Base-by-base conservation (phyloP, 2,329 filamentous ascomycete genomes). In the Achaetomium macrosporum region DNA sequence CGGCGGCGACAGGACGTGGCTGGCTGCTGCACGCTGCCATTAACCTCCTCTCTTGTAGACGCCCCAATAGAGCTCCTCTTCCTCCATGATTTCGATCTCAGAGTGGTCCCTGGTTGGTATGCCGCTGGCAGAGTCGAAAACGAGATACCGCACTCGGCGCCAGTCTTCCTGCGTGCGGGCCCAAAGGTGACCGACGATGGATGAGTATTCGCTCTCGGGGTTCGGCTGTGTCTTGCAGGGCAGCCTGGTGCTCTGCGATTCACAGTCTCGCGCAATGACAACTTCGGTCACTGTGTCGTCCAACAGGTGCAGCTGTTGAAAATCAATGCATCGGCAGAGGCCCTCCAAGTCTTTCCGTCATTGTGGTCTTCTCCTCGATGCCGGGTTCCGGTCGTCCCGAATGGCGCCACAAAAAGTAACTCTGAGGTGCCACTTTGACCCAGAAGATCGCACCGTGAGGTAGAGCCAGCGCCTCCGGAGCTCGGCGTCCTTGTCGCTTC, bases 211-310 rank as follows among this genome's bases (percentile, higher is more conserved):
- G 35, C 41, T 55, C 2, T 45, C 45, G 15, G 43, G 15, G n/a
- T 20, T 16, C 15, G 48, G 53, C 43, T 53, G 36, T 30, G 29
- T 31, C 50, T 25, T 44, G 17, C 13, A 41, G 2, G 45, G 49
- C 45, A 56, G 42, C 42, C 16, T 41, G n/a, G n/a, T n/a, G n/a
- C n/a, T n/a, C n/a, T n/a, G n/a, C n/a, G n/a, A 29, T 31, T 8
- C n/a, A 10, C 37, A 11, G 36, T 31, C 39, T 42, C 15, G 30
- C 5, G 46, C 33, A 2, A 56, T 13, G 36, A 53, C 40, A 20
- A 50, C 40, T 17, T 56, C 54, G 33, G 54, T 48, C 8, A 53
- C 54, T 15, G 50, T 53, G 31, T 56, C 54, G 31, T 43, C 17
- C 17, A 49, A 17, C n/a, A 53, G 50, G 5, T 17, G 54, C 19